Percentiles rank a stretch among this genome's conserved stretches.
Evolutionary conservation across 2,329 filamentous ascomycete species (phyloP).

Genomic region (Leptosphaerulina australis): DNA sequence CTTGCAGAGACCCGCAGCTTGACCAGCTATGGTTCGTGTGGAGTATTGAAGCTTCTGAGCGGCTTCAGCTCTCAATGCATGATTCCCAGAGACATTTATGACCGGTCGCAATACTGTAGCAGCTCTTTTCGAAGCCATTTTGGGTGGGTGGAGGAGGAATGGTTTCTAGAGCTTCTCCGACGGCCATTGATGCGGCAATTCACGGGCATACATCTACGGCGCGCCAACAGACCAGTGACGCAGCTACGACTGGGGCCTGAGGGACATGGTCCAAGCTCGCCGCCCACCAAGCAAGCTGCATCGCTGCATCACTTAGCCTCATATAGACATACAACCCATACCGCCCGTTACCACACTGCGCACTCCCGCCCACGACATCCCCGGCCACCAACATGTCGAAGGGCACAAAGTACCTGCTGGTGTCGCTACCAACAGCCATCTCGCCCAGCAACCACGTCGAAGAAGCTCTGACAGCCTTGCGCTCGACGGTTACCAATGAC

Average conservation of each 20-base stretch:
- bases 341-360: conserved; percentile 21
- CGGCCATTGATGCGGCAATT: conserved; percentile 21
- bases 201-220: conserved; percentile 20
- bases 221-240: conserved; percentile 11
- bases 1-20: conserved; percentile 36
- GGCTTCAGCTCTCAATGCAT: conserved; percentile 21
- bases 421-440: conserved; percentile 88
- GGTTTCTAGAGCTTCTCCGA: conserved; percentile 14
- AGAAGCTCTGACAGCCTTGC: conserved; percentile 79
- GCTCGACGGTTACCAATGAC: conserved; percentile 73
- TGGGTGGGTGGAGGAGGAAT: conserved; percentile 22
- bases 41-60: conserved; percentile 21
- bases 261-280: conserved; percentile 9
- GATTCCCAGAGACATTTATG: conserved; percentile 31
- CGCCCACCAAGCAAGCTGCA: conserved; percentile 13
- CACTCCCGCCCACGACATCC: conserved; percentile 18
- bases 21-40: conserved; percentile 23
- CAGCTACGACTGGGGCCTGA: conserved; percentile 1
- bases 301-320: conserved; percentile 4
- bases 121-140: conserved; percentile 41
- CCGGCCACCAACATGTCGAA: conserved; percentile 50
- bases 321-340: conserved; percentile 28
- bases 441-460: conserved; percentile 79
- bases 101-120: conserved; percentile 32
- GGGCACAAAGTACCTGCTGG: conserved; percentile 74